phyloP scores from a whole-genome alignment of 1,284 basidiomycete genomes.

The Austroboletus niveus region DNA sequence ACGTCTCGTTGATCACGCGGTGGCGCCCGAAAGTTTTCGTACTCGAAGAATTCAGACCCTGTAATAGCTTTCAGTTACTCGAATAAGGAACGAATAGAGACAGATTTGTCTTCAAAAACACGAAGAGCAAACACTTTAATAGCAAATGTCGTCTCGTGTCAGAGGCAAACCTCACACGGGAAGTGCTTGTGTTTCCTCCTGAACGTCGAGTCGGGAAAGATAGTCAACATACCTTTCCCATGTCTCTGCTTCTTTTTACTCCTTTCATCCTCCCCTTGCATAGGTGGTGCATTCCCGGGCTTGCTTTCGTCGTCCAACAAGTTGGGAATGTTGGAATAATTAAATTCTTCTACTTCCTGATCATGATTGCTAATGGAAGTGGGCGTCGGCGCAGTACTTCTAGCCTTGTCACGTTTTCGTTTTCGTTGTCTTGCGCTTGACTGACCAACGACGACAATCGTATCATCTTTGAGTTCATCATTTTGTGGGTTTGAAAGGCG shows the following conservation, averaged over 20 bases:
- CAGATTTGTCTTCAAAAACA: not conserved
- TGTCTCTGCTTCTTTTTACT: slow-evolving; percentile 52
- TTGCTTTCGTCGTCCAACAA: slow-evolving; percentile 64
- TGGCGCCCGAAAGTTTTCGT: slow-evolving; percentile 64
- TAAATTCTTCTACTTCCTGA: slow-evolving; percentile 54
- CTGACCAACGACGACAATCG: slow-evolving; percentile 71
- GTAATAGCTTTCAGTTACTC: slow-evolving; percentile 17
- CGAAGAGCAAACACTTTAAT: not conserved
- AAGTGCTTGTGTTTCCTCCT: not conserved
- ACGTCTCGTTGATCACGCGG: slow-evolving; percentile 67
- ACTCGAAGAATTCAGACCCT: slow-evolving; percentile 40
- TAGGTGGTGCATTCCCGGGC: slow-evolving; percentile 34
- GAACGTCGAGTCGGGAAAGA: slow-evolving; percentile 3
- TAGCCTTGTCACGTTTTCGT: slow-evolving; percentile 36
- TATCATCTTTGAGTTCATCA: slow-evolving; percentile 47
- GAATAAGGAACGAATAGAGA: not conserved
- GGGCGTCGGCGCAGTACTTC: slow-evolving; percentile 1
- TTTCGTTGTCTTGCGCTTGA: slow-evolving; percentile 60
- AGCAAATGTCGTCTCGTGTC: not conserved
- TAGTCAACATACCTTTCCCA: slow-evolving; percentile 41
- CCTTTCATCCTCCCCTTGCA: slow-evolving; percentile 28
- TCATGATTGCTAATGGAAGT: slow-evolving; percentile 16
- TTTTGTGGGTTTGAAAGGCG: slow-evolving; percentile 27
- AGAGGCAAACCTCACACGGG: slow-evolving; percentile 6
- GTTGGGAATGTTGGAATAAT: slow-evolving; percentile 74